Base-by-base conservation (phyloP, 2,329 filamentous ascomycete species). In the Metarhizium guizhouense region DNA sequence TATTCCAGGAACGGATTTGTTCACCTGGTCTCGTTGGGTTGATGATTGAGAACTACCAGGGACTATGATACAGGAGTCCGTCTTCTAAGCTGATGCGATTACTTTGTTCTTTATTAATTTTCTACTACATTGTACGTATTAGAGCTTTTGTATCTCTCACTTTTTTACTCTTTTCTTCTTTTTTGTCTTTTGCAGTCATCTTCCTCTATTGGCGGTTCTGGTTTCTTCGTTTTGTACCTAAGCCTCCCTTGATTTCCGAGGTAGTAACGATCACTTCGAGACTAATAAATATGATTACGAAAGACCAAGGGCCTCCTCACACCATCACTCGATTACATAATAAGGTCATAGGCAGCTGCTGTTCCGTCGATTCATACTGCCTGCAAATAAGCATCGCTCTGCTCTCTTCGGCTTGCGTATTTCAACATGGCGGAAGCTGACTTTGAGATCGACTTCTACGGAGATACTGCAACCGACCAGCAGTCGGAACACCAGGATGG, bases 401-500 rank as follows among this genome's bases (percentile, higher is more conserved):
- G 51, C 10, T 40, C 25, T 7, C 34, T 13, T 16, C 18, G 45
- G 54, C 14, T 56, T 47, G 30, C 54, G 57, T 43, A 34, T 18
- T 43, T 53, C 65, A 72, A 65, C 52, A 87, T 87, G 84, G 82
- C 84, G 62, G 84, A 87, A 64, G 83, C 86, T 65, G 83, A 86
- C 64, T 87, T 85, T 69, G 85, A 87, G 63, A 86, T 88, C 72
- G 85, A 88, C 62, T 84, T 87, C 64, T 88, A 87, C 66, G 84
- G 83, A 63, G 84, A 86, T 63, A 74, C 76, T 57, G 74, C 72
- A 58, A 71, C 73, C 56, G 75, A 80, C 29, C 71, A 76, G 57
- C 70, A 74, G 16, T 58, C 59, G 7, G 59, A 60, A 47, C 59
- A 62, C 45, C 59, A 63, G 34, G 63, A 70, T 47, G 69, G 72